Conservation (phyloP, 495 filamentous ascomycete species). For the Neurospora discreta region DNA sequence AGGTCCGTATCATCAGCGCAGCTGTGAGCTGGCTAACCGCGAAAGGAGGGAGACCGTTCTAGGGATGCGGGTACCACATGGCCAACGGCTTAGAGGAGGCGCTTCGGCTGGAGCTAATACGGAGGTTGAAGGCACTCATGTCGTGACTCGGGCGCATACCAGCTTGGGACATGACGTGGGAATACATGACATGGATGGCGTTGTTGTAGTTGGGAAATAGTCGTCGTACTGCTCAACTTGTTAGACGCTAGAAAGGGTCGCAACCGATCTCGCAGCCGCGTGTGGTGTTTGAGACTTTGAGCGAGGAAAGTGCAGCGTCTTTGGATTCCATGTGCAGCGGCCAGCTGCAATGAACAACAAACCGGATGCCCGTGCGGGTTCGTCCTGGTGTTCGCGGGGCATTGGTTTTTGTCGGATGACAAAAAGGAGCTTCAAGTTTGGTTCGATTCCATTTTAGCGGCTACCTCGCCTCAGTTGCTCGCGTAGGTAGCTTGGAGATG, state of each 20-base stretch:
- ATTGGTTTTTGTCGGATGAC: neutral
- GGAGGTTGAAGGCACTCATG: neutral
- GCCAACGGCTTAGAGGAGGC: constrained; percentile 14
- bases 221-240: neutral
- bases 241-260: constrained; percentile 8
- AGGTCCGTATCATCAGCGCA: constrained; percentile 14
- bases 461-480: neutral
- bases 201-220: constrained; percentile 3
- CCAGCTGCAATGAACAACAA: neutral
- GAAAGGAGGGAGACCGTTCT: constrained; percentile 11
- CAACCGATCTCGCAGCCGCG: constrained; percentile 24
- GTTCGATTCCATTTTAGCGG: neutral
- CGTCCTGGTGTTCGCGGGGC: neutral
- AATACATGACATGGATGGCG: neutral
- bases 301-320: neutral
- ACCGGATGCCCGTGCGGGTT: neutral
- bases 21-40: constrained; percentile 18
- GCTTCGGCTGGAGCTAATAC: constrained; percentile 8
- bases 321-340: neutral
- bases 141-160: constrained; percentile 2
- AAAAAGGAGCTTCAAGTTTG: neutral
- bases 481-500: neutral
- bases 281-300: constrained; percentile 3
- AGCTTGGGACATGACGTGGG: neutral
- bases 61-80: constrained; percentile 5